Evolutionary conservation across 176 grass and related monocot species (phyloP).

Genomic region (Avena eriantha): DNA sequence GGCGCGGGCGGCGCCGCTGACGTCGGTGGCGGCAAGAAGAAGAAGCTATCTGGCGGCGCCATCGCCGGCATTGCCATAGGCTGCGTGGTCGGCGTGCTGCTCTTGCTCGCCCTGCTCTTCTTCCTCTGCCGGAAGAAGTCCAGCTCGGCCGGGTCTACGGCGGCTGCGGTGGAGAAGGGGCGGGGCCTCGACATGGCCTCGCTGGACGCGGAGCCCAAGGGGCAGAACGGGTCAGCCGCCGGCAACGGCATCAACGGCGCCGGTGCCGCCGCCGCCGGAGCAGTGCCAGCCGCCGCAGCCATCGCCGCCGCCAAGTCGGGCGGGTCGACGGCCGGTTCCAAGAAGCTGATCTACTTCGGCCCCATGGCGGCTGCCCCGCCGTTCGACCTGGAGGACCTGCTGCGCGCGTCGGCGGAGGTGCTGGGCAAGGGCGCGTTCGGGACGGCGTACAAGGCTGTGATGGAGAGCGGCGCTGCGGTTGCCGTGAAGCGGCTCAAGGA

Average conservation of each 20-base stretch:
- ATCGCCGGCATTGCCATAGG: slow-evolving; percentile 96
- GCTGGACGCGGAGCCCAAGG: slow-evolving; percentile 50
- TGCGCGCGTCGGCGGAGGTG: slow-evolving; percentile 97
- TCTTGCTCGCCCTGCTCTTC: slow-evolving; percentile 63
- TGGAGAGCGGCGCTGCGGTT: slow-evolving; percentile 82
- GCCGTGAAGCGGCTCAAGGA: slow-evolving; percentile 98
- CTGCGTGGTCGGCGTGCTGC: slow-evolving; percentile 58
- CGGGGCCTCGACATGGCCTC: slow-evolving; percentile 53
- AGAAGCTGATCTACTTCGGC: slow-evolving; percentile 89
- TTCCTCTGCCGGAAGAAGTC: slow-evolving; percentile 72
- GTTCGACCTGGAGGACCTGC: slow-evolving; percentile 97
- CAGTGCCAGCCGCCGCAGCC: slow-evolving; percentile 28
- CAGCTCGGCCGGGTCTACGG: slow-evolving; percentile 35
- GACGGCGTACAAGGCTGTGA: slow-evolving; percentile 98
- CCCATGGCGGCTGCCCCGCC: slow-evolving; percentile 53
- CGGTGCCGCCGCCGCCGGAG: neutral
- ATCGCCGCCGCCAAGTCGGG: slow-evolving; percentile 45
- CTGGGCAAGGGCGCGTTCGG: slow-evolving; percentile 97
- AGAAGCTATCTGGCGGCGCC: slow-evolving; percentile 96
- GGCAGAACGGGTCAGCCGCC: slow-evolving; percentile 43
- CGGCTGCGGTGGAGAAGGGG: slow-evolving; percentile 45
- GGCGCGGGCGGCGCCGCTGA: slow-evolving; percentile 17
- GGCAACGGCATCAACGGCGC: slow-evolving; percentile 24
- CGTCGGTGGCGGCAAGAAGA: slow-evolving; percentile 53
- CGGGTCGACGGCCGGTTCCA: slow-evolving; percentile 36